Evolutionary conservation across 1,139 yeast genomes (phyloP), one percentile per base, ranked within the genome.

Genomic region (Kurtzmaniella quercitrusa): DNA sequence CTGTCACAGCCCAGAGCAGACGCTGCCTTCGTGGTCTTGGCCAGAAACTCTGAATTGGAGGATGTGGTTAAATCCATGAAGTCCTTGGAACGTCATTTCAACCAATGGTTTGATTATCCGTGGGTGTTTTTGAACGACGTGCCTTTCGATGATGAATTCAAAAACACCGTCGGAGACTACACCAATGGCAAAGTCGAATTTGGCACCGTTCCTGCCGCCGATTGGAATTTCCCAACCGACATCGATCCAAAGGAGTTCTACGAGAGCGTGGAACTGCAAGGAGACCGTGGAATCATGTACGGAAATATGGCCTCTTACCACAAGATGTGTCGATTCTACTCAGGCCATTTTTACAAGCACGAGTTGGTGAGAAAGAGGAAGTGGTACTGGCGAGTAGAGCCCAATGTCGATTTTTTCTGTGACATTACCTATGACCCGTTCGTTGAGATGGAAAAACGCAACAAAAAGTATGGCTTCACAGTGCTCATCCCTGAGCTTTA

Each of bases 371-470:
- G 55, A 40, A 57, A 63, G 37, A 70, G 66, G 54, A 62, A 58
- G 44, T 86, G 82, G 64, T 86, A 85, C 59, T 86, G 95, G 95
- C 70, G 95, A 47, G 74, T 86, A 38, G 95, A 86, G 59, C 95
- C 95, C n/a, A 68, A 68, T 42, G 88, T 89, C 1, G 84, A 87
- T 50, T 90, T 87, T 60, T 89, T 74, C 58, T 91, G 98, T 64
- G 97, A 90, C 60, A 66, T 89, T 41, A 85, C 96, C 0, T 89
- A 90, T 63, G 97, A 91, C 63, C 96, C 96, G 16, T 91, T 91
- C 58, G 55, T 75, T 21, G 90, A 85, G 55, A 88, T 91, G 97
- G 79, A 78, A 44, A 72, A 69, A 44, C 58, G 63, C 45, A 77
- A 79, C 39, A 90, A 90, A 62, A 80, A 77, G 51, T 90, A 90